A percentile compares a stretch with the other conserved stretches of the same genome.
Conservation (phyloP, 164 flowering plant species). For the Tetrastigma voinierianum region DNA sequence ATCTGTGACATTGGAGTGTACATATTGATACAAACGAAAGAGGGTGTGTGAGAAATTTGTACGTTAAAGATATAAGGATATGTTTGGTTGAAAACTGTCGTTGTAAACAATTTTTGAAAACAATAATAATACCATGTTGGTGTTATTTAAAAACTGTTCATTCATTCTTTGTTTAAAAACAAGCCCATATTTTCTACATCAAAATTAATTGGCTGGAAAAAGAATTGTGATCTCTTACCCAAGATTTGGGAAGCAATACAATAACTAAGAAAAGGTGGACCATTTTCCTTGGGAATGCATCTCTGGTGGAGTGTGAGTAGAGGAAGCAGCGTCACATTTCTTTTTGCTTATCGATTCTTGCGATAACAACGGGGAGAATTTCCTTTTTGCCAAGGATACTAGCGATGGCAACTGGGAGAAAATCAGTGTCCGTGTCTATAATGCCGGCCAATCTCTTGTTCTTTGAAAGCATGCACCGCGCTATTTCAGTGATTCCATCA, state of each 20-base stretch:
- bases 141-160: no score
- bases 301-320: background rate
- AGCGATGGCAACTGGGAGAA: background rate
- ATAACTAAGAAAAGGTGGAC: no score
- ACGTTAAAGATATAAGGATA: background rate
- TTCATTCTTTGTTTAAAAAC: no score
- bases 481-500: background rate
- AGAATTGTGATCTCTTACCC: no score
- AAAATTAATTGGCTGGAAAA: background rate
- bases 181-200: background rate
- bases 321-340: background rate
- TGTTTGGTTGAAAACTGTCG: no score
- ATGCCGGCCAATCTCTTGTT: background rate
- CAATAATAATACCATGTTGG: no score
- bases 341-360: background rate
- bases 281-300: background rate
- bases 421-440: background rate
- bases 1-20: background rate
- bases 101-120: no score
- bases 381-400: background rate
- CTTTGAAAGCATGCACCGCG: background rate
- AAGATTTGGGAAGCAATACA: no score
- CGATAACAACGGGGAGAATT: background rate
- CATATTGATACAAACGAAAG: background rate
- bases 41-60: background rate